A percentile compares a stretch with the other conserved stretches of the same genome.
These are phyloP conservation scores for Pilasporangium apinafurcum DNA, from an alignment of 352 stramenopile species.

Conservation along the genomic window DNA sequence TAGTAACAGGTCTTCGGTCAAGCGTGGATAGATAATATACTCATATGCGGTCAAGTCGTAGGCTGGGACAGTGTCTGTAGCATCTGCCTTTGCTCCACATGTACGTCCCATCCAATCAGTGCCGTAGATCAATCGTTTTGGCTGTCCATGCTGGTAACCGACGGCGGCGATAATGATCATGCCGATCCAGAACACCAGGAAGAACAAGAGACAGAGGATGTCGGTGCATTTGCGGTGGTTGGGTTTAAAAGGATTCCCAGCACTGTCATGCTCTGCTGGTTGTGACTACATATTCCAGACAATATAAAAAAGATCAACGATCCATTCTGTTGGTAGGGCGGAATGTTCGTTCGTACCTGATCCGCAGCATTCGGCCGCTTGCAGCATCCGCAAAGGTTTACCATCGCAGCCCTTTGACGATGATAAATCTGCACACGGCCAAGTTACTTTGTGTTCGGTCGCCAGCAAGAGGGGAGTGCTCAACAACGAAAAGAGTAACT, in stretches of 20 bases:
- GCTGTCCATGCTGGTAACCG: constrained; percentile 58
- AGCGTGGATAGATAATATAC: constrained; percentile 65
- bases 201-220: constrained; percentile 56
- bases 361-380: too few species aligned
- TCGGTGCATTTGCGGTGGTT: constrained; percentile 76
- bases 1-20: constrained; percentile 48
- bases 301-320: too few species aligned
- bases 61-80: constrained; percentile 30
- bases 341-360: too few species aligned
- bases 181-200: constrained; percentile 32
- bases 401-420: too few species aligned
- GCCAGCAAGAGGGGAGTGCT: too few species aligned
- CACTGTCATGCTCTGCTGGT: too few species aligned
- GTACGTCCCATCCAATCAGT: constrained; percentile 66
- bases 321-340: too few species aligned
- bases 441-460: too few species aligned
- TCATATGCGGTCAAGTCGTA: constrained; percentile 67
- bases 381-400: too few species aligned
- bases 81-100: constrained; percentile 43
- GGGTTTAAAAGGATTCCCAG: constrained; percentile 67
- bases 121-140: constrained; percentile 70
- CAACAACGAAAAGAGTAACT: too few species aligned
- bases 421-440: too few species aligned
- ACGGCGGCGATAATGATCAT: constrained; percentile 68
- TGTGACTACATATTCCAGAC: too few species aligned